Conservation (phyloP, 139 green algal genomes). For the Diplosphaera chodatii region DNA sequence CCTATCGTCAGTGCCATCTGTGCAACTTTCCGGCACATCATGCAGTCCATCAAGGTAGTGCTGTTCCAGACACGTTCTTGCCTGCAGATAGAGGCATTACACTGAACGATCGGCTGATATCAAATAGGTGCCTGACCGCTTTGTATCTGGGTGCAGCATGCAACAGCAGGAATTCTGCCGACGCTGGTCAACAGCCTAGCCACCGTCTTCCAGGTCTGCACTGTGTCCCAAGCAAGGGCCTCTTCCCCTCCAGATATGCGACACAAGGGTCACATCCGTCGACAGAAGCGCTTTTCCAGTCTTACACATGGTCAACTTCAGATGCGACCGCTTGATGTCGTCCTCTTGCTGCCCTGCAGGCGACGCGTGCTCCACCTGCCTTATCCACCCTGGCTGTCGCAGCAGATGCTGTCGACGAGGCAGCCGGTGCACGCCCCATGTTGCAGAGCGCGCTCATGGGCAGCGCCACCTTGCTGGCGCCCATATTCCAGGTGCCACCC, state of each 20-base stretch:
- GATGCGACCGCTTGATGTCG: too few species aligned
- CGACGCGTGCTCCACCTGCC: background rate
- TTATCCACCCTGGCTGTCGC: background rate
- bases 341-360: too few species aligned
- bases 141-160: background rate
- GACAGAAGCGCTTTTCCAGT: too few species aligned
- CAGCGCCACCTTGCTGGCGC: background rate
- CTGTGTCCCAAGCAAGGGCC: too few species aligned
- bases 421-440: too few species aligned
- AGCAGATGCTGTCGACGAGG: background rate
- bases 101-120: too few species aligned
- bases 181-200: background rate
- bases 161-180: background rate
- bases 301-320: too few species aligned
- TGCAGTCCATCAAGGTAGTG: background rate
- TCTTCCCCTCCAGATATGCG: too few species aligned
- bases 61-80: too few species aligned
- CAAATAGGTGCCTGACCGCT: too few species aligned
- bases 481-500: background rate
- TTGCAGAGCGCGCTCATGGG: background rate
- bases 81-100: too few species aligned
- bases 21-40: background rate
- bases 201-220: background rate
- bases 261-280: too few species aligned
- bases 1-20: background rate